Evolutionary conservation across 106 monocot genomes (phyloP), one percentile per base, ranked within the genome.

Genomic region (Phalaenopsis equestris): DNA sequence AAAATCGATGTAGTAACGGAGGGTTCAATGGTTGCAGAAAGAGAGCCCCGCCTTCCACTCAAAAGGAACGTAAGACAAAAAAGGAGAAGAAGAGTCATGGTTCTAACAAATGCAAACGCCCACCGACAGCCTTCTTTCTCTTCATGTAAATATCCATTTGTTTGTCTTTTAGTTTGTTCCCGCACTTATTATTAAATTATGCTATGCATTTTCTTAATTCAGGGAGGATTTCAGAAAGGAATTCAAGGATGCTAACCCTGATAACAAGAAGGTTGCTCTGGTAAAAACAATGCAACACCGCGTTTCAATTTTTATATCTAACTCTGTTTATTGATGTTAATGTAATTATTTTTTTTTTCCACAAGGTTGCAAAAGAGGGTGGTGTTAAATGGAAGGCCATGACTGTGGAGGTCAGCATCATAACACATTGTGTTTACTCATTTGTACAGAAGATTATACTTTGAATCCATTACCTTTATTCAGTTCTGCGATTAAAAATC

Each of bases 311-410:
- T 72, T 47, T 16, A 45, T 46, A 49, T 15, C 8, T 61, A 45
- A 1, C 41, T 19, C 19, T 36, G 15, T 64, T 15, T 43, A 36
- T 42, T 15, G 15, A 17, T 4, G 6, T n/a, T n/a, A 45, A 23
- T 64, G 11, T 37, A 16, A 19, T 41, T 10, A 5, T 73, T 4
- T 18, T 43, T 56, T 47, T 38, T 5, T 3, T 24, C 15, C 1
- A 39, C 37, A 45, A 94, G 88, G 92, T 83, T 48, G 82, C 92
- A 19, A 98, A 98, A 78, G 92, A 94, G 49, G 98, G 92, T 15
- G 98, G 98, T n/a, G 91, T 75, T 67, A 98, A 82, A 78, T 98
- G 98, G 98, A 98, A 86, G 8, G 85, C 92, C 12, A 77, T 98
- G 86, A 84, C 89, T 2, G 97, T 91, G 24, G 94, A 96, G 75